Conservation (phyloP, 176 grass and related monocot genomes). For the Oryza brachyantha region DNA sequence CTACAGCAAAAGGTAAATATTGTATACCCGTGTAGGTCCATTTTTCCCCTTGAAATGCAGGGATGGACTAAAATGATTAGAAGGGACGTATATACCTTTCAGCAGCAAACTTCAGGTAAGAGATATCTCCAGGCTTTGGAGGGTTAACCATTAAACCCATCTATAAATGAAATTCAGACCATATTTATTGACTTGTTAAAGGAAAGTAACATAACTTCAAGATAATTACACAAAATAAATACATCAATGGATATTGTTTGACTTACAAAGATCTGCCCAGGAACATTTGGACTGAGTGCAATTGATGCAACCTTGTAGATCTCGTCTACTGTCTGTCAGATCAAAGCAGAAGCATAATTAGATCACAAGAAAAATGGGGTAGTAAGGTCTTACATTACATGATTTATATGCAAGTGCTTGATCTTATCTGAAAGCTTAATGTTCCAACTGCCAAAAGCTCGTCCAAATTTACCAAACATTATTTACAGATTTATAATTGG, state of each 20-base stretch:
- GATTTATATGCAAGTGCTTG: not conserved
- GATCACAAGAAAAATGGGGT: slow-evolving; percentile 16
- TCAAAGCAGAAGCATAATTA: slow-evolving; percentile 30
- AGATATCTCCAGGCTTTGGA: slow-evolving; percentile 94
- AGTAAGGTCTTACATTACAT: not conserved
- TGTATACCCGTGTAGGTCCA: not conserved
- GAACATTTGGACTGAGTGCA: slow-evolving; percentile 90
- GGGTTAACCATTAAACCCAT: slow-evolving; percentile 98
- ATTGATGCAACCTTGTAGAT: slow-evolving; percentile 98
- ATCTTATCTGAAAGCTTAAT: not conserved
- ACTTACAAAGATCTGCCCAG: slow-evolving; percentile 99
- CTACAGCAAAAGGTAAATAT: not conserved
- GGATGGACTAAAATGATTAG: slow-evolving; percentile 8
- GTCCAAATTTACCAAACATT: not conserved
- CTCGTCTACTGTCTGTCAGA: slow-evolving; percentile 85
- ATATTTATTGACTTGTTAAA: slow-evolving; percentile 22
- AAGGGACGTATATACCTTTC: slow-evolving; percentile 63
- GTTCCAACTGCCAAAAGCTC: not conserved
- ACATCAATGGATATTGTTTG: slow-evolving; percentile 15
- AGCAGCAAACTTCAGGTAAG: slow-evolving; percentile 67
- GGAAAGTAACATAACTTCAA: slow-evolving; percentile 9
- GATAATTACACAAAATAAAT: slow-evolving; percentile 1
- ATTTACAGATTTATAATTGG: slow-evolving; percentile 6
- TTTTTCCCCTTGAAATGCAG: slow-evolving; percentile 6
- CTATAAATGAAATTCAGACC: slow-evolving; percentile 42